Evolutionary conservation across 2,329 filamentous ascomycete species (phyloP).

Genomic region (Mycogone perniciosa): DNA sequence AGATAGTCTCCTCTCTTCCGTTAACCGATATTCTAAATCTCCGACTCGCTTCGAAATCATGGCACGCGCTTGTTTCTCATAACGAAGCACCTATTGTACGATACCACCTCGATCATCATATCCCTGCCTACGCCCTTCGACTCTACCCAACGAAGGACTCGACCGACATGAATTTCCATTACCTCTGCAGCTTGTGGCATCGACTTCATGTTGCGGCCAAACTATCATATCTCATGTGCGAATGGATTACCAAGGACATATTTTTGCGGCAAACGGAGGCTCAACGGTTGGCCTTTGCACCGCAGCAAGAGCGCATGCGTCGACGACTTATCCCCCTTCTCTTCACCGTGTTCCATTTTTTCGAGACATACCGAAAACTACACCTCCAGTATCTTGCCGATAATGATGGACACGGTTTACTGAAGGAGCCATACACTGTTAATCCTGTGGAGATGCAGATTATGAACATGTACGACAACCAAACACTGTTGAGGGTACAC

Average conservation of each 20-base stretch:
- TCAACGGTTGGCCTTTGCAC: slow-evolving; percentile 51
- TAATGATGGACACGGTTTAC: slow-evolving; percentile 45
- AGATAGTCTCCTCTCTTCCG: slow-evolving; percentile 54
- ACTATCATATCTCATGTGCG: slow-evolving; percentile 54
- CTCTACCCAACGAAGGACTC: slow-evolving; percentile 50
- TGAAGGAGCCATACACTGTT: slow-evolving; percentile 48
- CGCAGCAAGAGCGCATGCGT: slow-evolving; percentile 58
- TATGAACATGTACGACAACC: slow-evolving; percentile 59
- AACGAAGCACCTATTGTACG: slow-evolving; percentile 57
- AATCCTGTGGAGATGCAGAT: slow-evolving; percentile 58
- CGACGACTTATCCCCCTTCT: slow-evolving; percentile 56
- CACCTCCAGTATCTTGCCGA: slow-evolving; percentile 51
- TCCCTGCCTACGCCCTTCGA: slow-evolving; percentile 54
- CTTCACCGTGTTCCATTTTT: slow-evolving; percentile 62
- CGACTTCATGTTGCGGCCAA: slow-evolving; percentile 59
- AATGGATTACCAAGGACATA: slow-evolving; percentile 60
- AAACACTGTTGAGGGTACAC: slow-evolving; percentile 56
- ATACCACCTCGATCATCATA: slow-evolving; percentile 52
- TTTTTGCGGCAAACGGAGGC: slow-evolving; percentile 52
- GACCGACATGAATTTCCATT: slow-evolving; percentile 48
- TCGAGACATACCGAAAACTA: slow-evolving; percentile 56
- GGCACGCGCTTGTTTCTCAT: slow-evolving; percentile 52
- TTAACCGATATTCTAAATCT: slow-evolving; percentile 55
- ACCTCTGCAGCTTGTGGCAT: slow-evolving; percentile 60
- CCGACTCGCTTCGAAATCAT: slow-evolving; percentile 51